These are phyloP conservation scores for Termitomyces titanicus DNA, from an alignment of 768 basidiomycete species.

Conservation along the genomic window DNA sequence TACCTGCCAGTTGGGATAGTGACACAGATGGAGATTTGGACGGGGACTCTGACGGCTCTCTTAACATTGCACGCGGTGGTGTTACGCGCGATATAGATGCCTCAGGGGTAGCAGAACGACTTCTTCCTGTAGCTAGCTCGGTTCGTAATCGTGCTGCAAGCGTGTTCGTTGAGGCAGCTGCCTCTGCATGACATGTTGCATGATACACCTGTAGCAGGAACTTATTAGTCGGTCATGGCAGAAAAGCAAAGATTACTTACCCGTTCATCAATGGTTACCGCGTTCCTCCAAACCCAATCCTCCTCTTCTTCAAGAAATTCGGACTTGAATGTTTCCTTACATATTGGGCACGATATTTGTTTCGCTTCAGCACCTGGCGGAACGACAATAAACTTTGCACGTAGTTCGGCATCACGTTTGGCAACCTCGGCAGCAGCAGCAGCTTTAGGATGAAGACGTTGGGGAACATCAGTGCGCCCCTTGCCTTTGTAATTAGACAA, in stretches of 20 bases:
- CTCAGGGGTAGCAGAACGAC: slow-evolving; percentile 80
- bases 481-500: slow-evolving; percentile 65
- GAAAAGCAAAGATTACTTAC: slow-evolving; percentile 40
- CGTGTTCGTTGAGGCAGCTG: slow-evolving; percentile 56
- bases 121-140: slow-evolving; percentile 57
- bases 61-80: slow-evolving; percentile 33
- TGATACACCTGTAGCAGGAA: slow-evolving; percentile 69
- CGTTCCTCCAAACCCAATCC: slow-evolving; percentile 98
- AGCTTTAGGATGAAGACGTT: slow-evolving; percentile 51
- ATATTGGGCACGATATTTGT: slow-evolving; percentile 86
- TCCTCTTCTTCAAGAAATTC: slow-evolving; percentile 96
- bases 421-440: slow-evolving; percentile 60
- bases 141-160: slow-evolving; percentile 66
- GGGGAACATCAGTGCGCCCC: slow-evolving; percentile 51
- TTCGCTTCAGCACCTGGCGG: slow-evolving; percentile 89
- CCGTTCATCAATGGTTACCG: slow-evolving; percentile 77
- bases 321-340: slow-evolving; percentile 88
- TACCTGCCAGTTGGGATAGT: slow-evolving; percentile 49
- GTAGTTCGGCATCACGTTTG: slow-evolving; percentile 72
- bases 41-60: slow-evolving; percentile 22
- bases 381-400: slow-evolving; percentile 78
- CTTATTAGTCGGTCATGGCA: neutral
- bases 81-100: slow-evolving; percentile 33
- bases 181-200: slow-evolving; percentile 92
- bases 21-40: slow-evolving; percentile 42